A percentile compares a stretch with the other conserved stretches of the same genome.
Evolutionary conservation across 805 yeast genomes (phyloP).

Genomic region (Kodamaea neixiangensis): DNA sequence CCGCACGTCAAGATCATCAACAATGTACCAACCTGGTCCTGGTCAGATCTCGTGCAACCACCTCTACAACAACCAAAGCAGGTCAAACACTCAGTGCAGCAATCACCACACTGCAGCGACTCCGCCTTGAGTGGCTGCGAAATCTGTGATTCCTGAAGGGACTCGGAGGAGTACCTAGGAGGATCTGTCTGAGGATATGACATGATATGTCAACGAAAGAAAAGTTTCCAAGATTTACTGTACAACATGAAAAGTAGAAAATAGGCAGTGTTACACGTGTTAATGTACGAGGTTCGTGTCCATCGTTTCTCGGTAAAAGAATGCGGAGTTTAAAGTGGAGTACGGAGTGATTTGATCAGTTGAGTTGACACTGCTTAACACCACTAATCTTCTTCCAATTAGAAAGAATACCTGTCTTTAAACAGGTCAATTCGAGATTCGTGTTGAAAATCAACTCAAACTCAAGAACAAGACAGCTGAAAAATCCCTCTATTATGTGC

Average conservation of each 20-base stretch:
- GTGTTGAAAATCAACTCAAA: neutral
- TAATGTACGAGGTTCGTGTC: neutral
- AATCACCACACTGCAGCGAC: constrained; percentile 16
- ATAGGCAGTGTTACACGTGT: neutral
- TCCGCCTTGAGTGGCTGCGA: constrained; percentile 12
- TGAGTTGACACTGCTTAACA: neutral
- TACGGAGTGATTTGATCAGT: too few species aligned
- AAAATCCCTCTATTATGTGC: neutral
- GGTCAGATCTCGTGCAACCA: constrained; percentile 15
- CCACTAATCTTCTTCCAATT: too few species aligned
- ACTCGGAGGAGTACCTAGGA: constrained; percentile 8
- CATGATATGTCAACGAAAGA: neutral
- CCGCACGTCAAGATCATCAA: constrained; percentile 6
- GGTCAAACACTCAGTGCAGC: constrained; percentile 14
- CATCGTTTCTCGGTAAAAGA: too few species aligned
- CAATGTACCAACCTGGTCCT: constrained; percentile 7
- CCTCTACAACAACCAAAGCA: constrained; percentile 16
- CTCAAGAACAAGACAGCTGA: neutral
- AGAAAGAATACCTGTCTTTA: neutral
- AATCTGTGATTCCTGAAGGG: constrained; percentile 17
- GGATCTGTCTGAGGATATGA: constrained; percentile 11
- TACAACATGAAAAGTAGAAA: neutral
- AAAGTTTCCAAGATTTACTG: neutral
- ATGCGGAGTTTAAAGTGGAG: neutral
- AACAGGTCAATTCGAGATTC: neutral